Conservation (phyloP, 2,329 filamentous ascomycete genomes). For the Neonectria coccinea region DNA sequence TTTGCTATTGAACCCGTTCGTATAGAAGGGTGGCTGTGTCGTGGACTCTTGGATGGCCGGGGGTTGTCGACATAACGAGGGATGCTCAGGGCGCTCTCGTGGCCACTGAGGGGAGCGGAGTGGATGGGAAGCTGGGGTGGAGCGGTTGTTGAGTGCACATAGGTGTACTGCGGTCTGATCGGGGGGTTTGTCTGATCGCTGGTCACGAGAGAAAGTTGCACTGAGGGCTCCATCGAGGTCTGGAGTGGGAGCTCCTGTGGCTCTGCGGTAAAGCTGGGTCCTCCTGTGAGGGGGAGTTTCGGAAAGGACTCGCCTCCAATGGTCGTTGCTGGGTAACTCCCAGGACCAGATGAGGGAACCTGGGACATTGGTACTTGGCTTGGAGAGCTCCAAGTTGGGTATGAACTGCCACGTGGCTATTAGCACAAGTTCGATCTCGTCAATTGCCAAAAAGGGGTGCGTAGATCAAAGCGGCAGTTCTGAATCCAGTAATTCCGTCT, state of each 20-base stretch:
- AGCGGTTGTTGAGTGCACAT: conserved; percentile 63
- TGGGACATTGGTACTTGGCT: conserved; percentile 60
- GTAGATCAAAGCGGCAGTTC: neutral
- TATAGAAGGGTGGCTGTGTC: conserved; percentile 67
- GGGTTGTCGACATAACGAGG: conserved; percentile 70
- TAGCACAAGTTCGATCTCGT: conserved; percentile 35
- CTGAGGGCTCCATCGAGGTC: conserved; percentile 63
- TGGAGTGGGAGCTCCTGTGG: conserved; percentile 66
- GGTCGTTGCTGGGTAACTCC: conserved; percentile 62
- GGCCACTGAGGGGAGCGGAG: conserved; percentile 49
- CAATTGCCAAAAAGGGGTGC: neutral
- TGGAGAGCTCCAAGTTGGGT: conserved; percentile 66
- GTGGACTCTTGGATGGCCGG: conserved; percentile 67
- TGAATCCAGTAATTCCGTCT: neutral
- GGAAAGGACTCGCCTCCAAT: conserved; percentile 65
- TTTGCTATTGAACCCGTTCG: conserved; percentile 62
- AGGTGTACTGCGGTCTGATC: conserved; percentile 67
- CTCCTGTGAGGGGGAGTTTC: conserved; percentile 64
- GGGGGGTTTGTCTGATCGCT: conserved; percentile 60
- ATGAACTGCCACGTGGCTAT: conserved; percentile 60
- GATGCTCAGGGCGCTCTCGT: conserved; percentile 63
- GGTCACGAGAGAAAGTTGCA: conserved; percentile 63
- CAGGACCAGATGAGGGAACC: conserved; percentile 59
- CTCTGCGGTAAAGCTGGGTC: conserved; percentile 61
- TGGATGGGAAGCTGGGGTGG: conserved; percentile 62